Evolutionary conservation across 1,139 yeast genomes (phyloP).

Genomic region (Hansenula lynferdii): DNA sequence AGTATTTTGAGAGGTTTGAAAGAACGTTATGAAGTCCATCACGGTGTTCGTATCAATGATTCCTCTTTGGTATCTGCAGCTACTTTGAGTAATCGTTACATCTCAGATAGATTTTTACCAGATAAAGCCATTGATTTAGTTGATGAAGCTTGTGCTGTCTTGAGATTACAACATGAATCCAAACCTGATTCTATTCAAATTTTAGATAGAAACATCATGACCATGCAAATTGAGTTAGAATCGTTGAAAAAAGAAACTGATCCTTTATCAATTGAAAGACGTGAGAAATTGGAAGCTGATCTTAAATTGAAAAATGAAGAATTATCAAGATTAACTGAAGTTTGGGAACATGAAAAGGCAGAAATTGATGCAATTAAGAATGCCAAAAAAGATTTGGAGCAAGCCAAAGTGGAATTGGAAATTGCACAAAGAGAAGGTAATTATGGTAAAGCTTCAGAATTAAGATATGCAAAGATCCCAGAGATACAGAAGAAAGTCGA

Average conservation of each 20-base stretch:
- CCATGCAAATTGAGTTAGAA: constrained; percentile 90
- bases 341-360: constrained; percentile 82
- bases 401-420: constrained; percentile 78
- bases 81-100: constrained; percentile 81
- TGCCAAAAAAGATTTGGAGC: constrained; percentile 79
- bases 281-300: constrained; percentile 57
- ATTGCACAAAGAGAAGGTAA: constrained; percentile 79
- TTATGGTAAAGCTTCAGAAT: constrained; percentile 82
- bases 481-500: constrained; percentile 63
- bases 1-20: constrained; percentile 90
- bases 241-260: constrained; percentile 92
- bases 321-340: constrained; percentile 60
- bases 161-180: constrained; percentile 92
- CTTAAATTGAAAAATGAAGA: constrained; percentile 60
- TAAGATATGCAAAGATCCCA: constrained; percentile 86
- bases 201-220: constrained; percentile 86
- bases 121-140: constrained; percentile 96
- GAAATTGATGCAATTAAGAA: constrained; percentile 72
- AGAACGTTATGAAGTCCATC: constrained; percentile 94
- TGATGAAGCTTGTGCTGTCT: constrained; percentile 95
- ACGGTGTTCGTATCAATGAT: constrained; percentile 95
- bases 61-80: constrained; percentile 95
- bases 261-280: constrained; percentile 73
- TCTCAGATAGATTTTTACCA: constrained; percentile 87
- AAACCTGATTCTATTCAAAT: constrained; percentile 93